phyloP scores from a whole-genome alignment of 78 protist species.

The Chrysochromulina tobinii region DNA sequence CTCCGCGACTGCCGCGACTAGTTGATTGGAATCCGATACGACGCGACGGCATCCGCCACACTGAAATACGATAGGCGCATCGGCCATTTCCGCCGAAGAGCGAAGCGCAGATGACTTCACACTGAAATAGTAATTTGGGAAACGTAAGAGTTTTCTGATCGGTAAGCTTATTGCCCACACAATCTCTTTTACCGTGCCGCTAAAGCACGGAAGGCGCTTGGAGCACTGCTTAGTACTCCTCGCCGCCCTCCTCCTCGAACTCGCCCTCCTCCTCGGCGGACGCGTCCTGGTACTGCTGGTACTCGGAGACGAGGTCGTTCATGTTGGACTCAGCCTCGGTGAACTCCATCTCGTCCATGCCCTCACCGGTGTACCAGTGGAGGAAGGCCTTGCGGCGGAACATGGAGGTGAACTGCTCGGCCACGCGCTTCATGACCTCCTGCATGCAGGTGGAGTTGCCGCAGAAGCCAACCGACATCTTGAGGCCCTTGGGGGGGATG shows the following conservation, averaged over 20 bases:
- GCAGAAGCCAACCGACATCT: conserved; percentile 92
- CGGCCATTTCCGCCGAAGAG: background rate
- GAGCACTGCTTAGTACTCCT: conserved; percentile 33
- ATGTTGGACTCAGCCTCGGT: conserved; percentile 98
- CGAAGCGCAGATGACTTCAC: too few species aligned
- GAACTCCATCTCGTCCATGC: conserved; percentile 99
- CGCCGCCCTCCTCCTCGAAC: conserved; percentile 67
- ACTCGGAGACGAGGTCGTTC: conserved; percentile 97
- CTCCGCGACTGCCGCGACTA: background rate
- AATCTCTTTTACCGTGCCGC: too few species aligned
- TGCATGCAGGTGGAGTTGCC: conserved; percentile 98
- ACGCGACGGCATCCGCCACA: background rate
- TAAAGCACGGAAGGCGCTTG: too few species aligned
- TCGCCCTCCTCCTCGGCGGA: conserved; percentile 85
- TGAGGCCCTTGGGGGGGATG: conserved; percentile 95
- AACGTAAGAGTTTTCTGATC: too few species aligned
- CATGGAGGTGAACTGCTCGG: conserved; percentile 96
- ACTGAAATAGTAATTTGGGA: too few species aligned
- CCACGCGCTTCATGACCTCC: conserved; percentile 96
- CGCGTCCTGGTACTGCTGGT: conserved; percentile 93
- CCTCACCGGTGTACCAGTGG: conserved; percentile 99
- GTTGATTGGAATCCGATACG: background rate
- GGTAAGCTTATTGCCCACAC: too few species aligned
- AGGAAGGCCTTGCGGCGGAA: conserved; percentile 98
- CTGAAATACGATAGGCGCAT: background rate